Evolutionary conservation across 1,284 basidiomycete genomes (phyloP).

Genomic region (Cystobasidium pallidum): DNA sequence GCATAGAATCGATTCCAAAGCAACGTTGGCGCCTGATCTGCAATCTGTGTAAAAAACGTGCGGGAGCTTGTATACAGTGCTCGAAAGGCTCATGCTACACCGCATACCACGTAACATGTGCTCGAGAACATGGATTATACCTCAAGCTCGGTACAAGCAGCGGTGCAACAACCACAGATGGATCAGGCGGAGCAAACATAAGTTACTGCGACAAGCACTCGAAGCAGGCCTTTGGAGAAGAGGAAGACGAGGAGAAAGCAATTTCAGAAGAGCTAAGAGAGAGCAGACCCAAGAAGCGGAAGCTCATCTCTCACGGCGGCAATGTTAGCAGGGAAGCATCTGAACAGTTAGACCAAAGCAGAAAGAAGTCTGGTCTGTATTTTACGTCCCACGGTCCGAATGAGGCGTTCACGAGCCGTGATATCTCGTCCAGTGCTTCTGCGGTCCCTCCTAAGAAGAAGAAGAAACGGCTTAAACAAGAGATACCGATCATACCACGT

Average conservation of each 20-base stretch:
- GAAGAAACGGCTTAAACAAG: conserved; percentile 45
- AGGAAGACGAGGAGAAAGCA: conserved; percentile 21
- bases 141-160: conserved; percentile 64
- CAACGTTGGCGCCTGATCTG: conserved; percentile 93
- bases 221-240: conserved; percentile 62
- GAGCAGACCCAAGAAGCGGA: conserved; percentile 11
- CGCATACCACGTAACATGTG: conserved; percentile 95
- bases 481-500: conserved; percentile 62
- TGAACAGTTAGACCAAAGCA: background rate
- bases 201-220: conserved; percentile 88
- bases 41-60: conserved; percentile 75
- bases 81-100: conserved; percentile 86
- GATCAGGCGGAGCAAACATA: conserved; percentile 61
- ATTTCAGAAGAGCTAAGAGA: conserved; percentile 8
- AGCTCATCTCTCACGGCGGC: conserved; percentile 13
- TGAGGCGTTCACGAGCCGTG: conserved; percentile 9
- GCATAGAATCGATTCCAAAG: conserved; percentile 84
- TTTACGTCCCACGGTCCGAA: background rate
- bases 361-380: background rate
- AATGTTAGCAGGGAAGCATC: background rate
- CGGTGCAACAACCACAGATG: conserved; percentile 35
- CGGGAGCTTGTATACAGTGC: conserved; percentile 97
- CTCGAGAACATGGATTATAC: conserved; percentile 77
- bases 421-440: background rate
- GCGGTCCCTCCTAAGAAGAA: background rate